phyloP scores from a whole-genome alignment of 345 rosid species.

The Triadica sebifera region DNA sequence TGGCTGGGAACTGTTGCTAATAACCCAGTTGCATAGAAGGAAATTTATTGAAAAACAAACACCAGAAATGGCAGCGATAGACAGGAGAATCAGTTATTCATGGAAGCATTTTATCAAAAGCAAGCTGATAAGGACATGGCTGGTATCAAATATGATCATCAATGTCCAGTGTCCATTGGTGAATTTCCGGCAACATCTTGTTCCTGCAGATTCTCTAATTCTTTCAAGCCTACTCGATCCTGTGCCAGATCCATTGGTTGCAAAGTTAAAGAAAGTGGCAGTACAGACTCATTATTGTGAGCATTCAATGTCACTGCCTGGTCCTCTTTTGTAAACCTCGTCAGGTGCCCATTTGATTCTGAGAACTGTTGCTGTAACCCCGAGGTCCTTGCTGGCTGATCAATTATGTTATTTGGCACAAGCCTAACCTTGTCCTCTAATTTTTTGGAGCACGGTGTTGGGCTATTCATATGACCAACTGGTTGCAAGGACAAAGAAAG shows the following conservation, averaged over 20 bases:
- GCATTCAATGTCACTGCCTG: neutral
- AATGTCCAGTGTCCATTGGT: neutral
- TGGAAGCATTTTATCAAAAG: neutral
- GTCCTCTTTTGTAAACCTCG: neutral
- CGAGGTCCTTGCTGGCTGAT: neutral
- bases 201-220: neutral
- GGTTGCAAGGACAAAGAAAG: constrained; percentile 3
- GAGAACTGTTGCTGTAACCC: neutral
- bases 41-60: too few relatives aligned
- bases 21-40: too few relatives aligned
- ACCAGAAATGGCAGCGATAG: neutral
- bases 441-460: neutral
- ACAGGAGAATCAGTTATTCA: neutral
- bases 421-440: neutral
- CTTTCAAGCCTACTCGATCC: neutral
- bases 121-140: neutral
- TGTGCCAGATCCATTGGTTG: too few relatives aligned
- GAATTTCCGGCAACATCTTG: neutral
- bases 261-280: neutral
- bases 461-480: neutral
- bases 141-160: neutral
- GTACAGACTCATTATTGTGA: neutral
- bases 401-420: neutral
- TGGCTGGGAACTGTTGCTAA: too few relatives aligned
- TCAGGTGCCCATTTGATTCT: neutral